A percentile compares a stretch with the other conserved stretches of the same genome.
These are phyloP conservation scores for Fusarium palustre DNA, from an alignment of 2,329 filamentous ascomycete species.

Conservation along the genomic window DNA sequence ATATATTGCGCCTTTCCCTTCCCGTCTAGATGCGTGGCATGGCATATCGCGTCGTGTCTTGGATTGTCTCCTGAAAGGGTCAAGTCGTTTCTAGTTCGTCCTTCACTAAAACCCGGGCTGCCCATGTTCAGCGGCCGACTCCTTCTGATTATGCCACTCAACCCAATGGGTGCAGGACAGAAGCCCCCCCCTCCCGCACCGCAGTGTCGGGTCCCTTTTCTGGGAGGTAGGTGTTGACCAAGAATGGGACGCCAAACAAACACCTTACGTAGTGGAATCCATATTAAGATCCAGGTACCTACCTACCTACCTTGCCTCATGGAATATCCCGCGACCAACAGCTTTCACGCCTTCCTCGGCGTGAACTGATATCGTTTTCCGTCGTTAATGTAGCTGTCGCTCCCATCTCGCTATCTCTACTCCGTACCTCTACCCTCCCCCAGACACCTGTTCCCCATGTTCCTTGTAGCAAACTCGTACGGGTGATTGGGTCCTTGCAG, in stretches of 20 bases:
- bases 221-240: neutral
- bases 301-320: neutral
- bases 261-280: neutral
- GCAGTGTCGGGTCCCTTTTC: slow-evolving; percentile 22
- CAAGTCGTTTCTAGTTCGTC: slow-evolving; percentile 18
- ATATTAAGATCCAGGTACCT: neutral
- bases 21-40: slow-evolving; percentile 39
- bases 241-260: neutral
- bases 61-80: slow-evolving; percentile 27
- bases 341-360: slow-evolving; percentile 9
- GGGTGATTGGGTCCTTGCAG: slow-evolving; percentile 36
- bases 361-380: slow-evolving; percentile 9
- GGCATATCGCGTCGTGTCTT: slow-evolving; percentile 21
- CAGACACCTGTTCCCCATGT: slow-evolving; percentile 30
- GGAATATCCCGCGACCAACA: slow-evolving; percentile 13
- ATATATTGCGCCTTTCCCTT: slow-evolving; percentile 40
- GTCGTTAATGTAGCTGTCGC: neutral
- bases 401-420: neutral
- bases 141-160: neutral
- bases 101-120: slow-evolving; percentile 24
- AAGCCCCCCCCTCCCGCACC: slow-evolving; percentile 19
- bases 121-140: slow-evolving; percentile 32
- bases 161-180: neutral
- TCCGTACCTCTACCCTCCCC: slow-evolving; percentile 7
- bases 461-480: slow-evolving; percentile 39